Evolutionary conservation across 306 rosid species (phyloP).

Genomic region (Quercus glauca): DNA sequence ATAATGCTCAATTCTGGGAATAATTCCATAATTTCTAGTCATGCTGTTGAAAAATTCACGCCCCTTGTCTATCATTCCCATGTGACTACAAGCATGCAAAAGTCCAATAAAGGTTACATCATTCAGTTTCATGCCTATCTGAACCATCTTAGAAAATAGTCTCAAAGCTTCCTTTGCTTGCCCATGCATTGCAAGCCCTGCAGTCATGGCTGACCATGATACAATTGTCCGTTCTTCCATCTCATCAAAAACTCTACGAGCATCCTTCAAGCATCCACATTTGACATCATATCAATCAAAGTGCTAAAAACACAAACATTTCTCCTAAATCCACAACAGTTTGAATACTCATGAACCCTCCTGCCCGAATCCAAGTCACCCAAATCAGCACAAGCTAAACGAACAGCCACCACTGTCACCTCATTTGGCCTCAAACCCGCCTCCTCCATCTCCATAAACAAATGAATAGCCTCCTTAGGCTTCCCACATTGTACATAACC

Average conservation of each 20-base stretch:
- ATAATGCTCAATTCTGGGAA: slow-evolving; percentile 52
- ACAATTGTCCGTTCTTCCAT: slow-evolving; percentile 42
- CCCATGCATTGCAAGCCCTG: slow-evolving; percentile 51
- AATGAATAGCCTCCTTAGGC: slow-evolving; percentile 41
- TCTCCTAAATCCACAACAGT: slow-evolving; percentile 24
- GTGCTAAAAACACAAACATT: slow-evolving; percentile 40
- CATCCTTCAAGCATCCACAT: slow-evolving; percentile 58
- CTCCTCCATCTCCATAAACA: slow-evolving; percentile 44
- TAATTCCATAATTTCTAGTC: slow-evolving; percentile 42
- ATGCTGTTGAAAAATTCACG: slow-evolving; percentile 41
- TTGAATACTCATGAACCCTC: slow-evolving; percentile 41
- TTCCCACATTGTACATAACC: slow-evolving; percentile 52
- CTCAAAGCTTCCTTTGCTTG: slow-evolving; percentile 45
- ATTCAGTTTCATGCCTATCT: slow-evolving; percentile 42
- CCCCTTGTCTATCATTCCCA: slow-evolving; percentile 51
- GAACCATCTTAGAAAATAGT: slow-evolving; percentile 34
- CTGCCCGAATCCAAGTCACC: slow-evolving; percentile 48
- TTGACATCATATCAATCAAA: slow-evolving; percentile 50
- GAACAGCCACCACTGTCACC: slow-evolving; percentile 45
- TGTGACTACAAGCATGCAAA: slow-evolving; percentile 62
- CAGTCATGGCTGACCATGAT: slow-evolving; percentile 59
- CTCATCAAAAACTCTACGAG: slow-evolving; percentile 29
- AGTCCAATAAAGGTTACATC: slow-evolving; percentile 43
- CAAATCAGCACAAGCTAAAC: slow-evolving; percentile 52
- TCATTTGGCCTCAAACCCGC: slow-evolving; percentile 42